Evolutionary conservation across 345 rosid genomes (phyloP), one percentile per base, ranked within the genome.

Genomic region (Citrus cavaleriei): DNA sequence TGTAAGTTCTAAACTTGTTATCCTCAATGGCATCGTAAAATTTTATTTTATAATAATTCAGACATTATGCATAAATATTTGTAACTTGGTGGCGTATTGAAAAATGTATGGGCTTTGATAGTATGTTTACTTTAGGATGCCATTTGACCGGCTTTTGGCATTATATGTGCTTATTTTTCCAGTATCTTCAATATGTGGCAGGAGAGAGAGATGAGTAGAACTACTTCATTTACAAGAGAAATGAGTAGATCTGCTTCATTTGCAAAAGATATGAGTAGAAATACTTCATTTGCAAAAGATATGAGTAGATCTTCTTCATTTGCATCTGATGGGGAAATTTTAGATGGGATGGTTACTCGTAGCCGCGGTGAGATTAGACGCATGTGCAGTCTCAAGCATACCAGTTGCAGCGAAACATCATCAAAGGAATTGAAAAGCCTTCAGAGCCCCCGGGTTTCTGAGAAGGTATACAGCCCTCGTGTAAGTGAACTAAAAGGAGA

Each of bases 301-400:
- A 90, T 94, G 85, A 85, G 91, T 80, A 85, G 93, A 58, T 73
- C 88, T 19, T 82, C 84, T 35, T 93, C 98, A 55, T 91, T 90
- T 81, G 90, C 92, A 9, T 91, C 88, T 25, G 88, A 86, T 65
- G 91, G 91, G 80, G 98, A 95, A 84, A 80, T 93, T 78, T 85
- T 95, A 72, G 98, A 93, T 59, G 90, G 91, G 30, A 88, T 91
- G 86, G 86, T 95, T 30, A 95, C 95, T 1, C 85, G 98, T 84
- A 89, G 98, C 87, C 84, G 98, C 61, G 97, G 98, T 51, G 98
- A 93, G 90, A 85, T 95, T 74, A 87, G 95, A 75, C 89, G 87
- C 42, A 59, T 84, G 46, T 89, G 85, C 80, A 95, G 97, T 82
- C 81, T 86, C 4, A 95, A 91, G 84, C 78, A 84, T 5, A 83